Conservation (phyloP, 2,329 filamentous ascomycete genomes). For the Myotisia sp. region DNA sequence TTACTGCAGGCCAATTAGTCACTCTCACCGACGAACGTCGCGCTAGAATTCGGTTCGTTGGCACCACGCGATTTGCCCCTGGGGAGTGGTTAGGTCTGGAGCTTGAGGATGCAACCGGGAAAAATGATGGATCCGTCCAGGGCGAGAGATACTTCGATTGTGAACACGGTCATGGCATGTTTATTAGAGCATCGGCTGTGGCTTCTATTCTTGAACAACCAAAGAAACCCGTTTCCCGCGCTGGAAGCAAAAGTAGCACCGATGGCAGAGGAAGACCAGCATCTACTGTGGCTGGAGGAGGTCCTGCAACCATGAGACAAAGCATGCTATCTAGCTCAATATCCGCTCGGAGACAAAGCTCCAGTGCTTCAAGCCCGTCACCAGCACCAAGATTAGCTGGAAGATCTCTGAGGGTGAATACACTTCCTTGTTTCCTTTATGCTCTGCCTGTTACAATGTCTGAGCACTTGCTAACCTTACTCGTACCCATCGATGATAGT, state of each 20-base stretch:
- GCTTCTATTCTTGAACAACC: slow-evolving; percentile 36
- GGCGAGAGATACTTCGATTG: slow-evolving; percentile 84
- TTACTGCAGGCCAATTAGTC: slow-evolving; percentile 54
- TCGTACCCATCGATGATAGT: too few relatives aligned
- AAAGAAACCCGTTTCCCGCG: slow-evolving; percentile 13
- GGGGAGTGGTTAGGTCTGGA: slow-evolving; percentile 87
- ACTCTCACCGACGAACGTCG: slow-evolving; percentile 63
- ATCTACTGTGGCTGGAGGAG: slow-evolving; percentile 23
- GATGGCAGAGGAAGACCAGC: slow-evolving; percentile 27
- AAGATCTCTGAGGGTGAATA: slow-evolving; percentile 25
- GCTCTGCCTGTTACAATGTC: slow-evolving; percentile 10
- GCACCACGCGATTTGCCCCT: slow-evolving; percentile 61
- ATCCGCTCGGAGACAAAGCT: slow-evolving; percentile 49
- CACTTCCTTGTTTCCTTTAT: not conserved
- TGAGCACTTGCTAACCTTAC: too few relatives aligned
- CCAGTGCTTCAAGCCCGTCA: slow-evolving; percentile 59
- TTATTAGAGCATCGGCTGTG: slow-evolving; percentile 61
- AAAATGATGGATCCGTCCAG: slow-evolving; percentile 87
- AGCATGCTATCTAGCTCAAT: slow-evolving; percentile 37
- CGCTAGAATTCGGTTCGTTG: slow-evolving; percentile 67
- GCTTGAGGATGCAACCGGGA: slow-evolving; percentile 65
- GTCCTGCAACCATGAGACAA: slow-evolving; percentile 28
- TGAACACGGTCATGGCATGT: slow-evolving; percentile 58
- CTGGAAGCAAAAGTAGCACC: slow-evolving; percentile 16
- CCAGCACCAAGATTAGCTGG: slow-evolving; percentile 43